Evolutionary conservation across 345 rosid species (phyloP).

Genomic region (Boechera retrofracta): DNA sequence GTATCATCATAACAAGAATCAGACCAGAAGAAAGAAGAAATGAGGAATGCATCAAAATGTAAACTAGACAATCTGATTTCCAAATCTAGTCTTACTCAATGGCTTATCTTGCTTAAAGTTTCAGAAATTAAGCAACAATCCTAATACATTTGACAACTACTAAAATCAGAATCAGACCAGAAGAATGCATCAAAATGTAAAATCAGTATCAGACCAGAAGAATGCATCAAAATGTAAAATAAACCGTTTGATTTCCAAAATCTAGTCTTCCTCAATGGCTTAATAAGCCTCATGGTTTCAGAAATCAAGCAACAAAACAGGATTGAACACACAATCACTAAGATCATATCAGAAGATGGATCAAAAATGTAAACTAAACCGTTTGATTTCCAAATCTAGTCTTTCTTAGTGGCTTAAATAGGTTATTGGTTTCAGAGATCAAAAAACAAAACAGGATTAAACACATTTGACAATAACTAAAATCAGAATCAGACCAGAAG

Average conservation of each 20-base stretch:
- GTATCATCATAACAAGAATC: background rate
- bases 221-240: background rate
- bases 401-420: background rate
- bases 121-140: background rate
- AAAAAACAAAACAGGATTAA: background rate
- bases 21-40: background rate
- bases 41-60: background rate
- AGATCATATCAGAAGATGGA: background rate
- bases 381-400: background rate
- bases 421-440: background rate
- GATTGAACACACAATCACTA: background rate
- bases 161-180: background rate
- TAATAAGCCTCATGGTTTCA: background rate
- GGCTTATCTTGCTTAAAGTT: background rate
- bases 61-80: background rate
- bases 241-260: background rate
- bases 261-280: background rate
- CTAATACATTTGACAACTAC: slow-evolving; percentile 14
- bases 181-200: background rate
- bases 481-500: background rate
- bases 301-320: background rate
- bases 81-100: background rate
- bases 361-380: background rate
- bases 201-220: background rate
- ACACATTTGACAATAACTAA: slow-evolving; percentile 2